These are phyloP conservation scores for Mucor saturninus DNA, from an alignment of 371 early-diverging fungal species.

Conservation along the genomic window DNA sequence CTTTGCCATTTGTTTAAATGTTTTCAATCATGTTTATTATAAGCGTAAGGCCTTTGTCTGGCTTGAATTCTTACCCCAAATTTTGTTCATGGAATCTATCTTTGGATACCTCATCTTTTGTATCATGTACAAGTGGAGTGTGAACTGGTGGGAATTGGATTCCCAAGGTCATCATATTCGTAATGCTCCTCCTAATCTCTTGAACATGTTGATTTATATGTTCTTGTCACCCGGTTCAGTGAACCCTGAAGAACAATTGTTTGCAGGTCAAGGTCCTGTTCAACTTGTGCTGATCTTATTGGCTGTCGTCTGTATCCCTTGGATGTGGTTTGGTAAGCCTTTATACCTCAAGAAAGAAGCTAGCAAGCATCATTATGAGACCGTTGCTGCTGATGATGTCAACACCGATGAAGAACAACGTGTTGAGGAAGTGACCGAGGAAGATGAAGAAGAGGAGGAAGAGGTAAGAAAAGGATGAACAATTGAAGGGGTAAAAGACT, in stretches of 20 bases:
- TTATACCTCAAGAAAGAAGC: slow-evolving; percentile 82
- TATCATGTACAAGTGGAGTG: slow-evolving; percentile 98
- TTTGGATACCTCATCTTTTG: slow-evolving; percentile 96
- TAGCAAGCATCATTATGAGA: slow-evolving; percentile 76
- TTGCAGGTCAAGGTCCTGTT: slow-evolving; percentile 85
- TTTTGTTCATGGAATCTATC: slow-evolving; percentile 91
- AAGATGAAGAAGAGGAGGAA: slow-evolving; percentile 60
- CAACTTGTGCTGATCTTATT: slow-evolving; percentile 86
- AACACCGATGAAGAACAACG: slow-evolving; percentile 32
- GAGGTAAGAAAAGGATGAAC: slow-evolving; percentile 19
- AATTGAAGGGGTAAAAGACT: background rate
- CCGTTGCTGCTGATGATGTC: slow-evolving; percentile 54
- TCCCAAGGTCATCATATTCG: slow-evolving; percentile 67
- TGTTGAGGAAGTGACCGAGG: slow-evolving; percentile 29
- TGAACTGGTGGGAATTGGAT: slow-evolving; percentile 83
- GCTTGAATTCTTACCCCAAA: slow-evolving; percentile 94
- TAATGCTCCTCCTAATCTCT: slow-evolving; percentile 89
- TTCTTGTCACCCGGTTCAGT: slow-evolving; percentile 96
- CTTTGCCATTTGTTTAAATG: slow-evolving; percentile 91
- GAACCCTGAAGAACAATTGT: slow-evolving; percentile 72
- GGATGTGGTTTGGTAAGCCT: slow-evolving; percentile 99
- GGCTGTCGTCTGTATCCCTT: slow-evolving; percentile 95
- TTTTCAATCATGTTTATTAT: slow-evolving; percentile 92
- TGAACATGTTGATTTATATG: slow-evolving; percentile 99
- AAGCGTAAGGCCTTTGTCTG: slow-evolving; percentile 82